Conservation (phyloP, 352 stramenopile species). For the Phytophthora constricta region DNA sequence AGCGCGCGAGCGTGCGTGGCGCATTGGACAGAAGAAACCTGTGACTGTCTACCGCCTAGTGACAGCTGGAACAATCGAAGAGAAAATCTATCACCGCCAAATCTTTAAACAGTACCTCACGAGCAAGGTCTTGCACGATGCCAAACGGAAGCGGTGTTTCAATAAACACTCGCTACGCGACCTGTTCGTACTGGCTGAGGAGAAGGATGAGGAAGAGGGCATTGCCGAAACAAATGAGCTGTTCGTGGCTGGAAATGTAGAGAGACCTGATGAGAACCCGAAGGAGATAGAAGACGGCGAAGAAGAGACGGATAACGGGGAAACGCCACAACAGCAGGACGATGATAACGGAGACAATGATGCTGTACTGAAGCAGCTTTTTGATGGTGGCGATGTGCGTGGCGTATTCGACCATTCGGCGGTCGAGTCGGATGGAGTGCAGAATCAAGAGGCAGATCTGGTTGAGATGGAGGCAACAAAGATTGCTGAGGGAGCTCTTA, state of each 20-base stretch:
- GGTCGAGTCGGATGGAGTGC: conserved; percentile 87
- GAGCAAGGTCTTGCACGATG: conserved; percentile 96
- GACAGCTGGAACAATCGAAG: conserved; percentile 98
- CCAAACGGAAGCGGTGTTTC: conserved; percentile 97
- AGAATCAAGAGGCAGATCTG: conserved; percentile 90
- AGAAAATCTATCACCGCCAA: conserved; percentile 99
- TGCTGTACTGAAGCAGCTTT: conserved; percentile 90
- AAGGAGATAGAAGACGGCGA: conserved; percentile 44
- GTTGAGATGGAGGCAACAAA: conserved; percentile 94
- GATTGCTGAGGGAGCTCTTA: conserved; percentile 87
- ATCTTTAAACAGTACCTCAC: conserved; percentile 99
- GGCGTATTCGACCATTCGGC: conserved; percentile 96
- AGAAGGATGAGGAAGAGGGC: conserved; percentile 59
- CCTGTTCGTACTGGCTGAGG: conserved; percentile 92
- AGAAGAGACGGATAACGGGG: conserved; percentile 25
- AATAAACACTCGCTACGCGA: conserved; percentile 96
- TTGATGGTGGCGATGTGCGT: conserved; percentile 91
- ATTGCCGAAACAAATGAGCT: conserved; percentile 93
- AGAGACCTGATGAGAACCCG: conserved; percentile 49
- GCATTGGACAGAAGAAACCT: conserved; percentile 90
- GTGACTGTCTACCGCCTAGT: conserved; percentile 94
- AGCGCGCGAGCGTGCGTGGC: conserved; percentile 97
- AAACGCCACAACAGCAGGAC: conserved; percentile 9
- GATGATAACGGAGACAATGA: conserved; percentile 67
- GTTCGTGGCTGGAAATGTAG: conserved; percentile 89